Percentiles rank a stretch among this genome's conserved stretches.
These are phyloP conservation scores for Gonium pectorale DNA, from an alignment of 139 green algal species.

Conservation along the genomic window DNA sequence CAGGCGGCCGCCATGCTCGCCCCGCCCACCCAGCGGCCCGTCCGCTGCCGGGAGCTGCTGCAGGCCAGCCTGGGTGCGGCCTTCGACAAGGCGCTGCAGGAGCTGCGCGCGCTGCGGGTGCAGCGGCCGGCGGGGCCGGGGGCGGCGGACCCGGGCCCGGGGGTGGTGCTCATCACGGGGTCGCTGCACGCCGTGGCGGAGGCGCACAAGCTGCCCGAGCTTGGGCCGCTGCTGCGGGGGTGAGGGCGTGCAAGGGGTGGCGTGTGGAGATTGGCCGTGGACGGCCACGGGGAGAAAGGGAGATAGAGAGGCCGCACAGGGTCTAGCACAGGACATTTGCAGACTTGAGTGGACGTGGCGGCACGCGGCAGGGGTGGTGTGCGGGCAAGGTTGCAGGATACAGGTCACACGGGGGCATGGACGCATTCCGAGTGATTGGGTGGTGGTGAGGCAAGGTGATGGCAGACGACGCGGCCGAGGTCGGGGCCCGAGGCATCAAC, in stretches of 20 bases:
- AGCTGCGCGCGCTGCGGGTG: conserved; percentile 74
- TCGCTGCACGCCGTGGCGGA: conserved; percentile 82
- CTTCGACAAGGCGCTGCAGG: conserved; percentile 66
- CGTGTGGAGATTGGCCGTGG: too few species aligned
- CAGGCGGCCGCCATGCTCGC: conserved; percentile 67
- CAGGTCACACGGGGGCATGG: too few species aligned
- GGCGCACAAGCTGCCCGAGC: conserved; percentile 32
- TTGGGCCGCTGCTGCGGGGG: conserved; percentile 9
- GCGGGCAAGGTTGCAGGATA: too few species aligned
- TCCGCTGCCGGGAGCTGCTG: conserved; percentile 74
- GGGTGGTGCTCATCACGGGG: conserved; percentile 77
- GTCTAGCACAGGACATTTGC: too few species aligned
- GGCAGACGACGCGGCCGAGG: too few species aligned
- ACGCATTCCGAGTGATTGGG: too few species aligned
- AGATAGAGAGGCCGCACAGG: too few species aligned
- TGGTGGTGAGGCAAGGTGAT: too few species aligned
- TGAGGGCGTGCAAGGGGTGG: background rate
- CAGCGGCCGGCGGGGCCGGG: background rate
- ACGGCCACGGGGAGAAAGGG: too few species aligned
- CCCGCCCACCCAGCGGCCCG: background rate
- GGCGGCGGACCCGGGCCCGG: background rate
- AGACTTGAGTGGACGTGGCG: too few species aligned
- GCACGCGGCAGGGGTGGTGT: too few species aligned
- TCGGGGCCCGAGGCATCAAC: too few species aligned
- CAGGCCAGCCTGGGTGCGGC: conserved; percentile 74